phyloP scores from a whole-genome alignment of 1,139 yeast species.

The Blastobotrys arbuscula region DNA sequence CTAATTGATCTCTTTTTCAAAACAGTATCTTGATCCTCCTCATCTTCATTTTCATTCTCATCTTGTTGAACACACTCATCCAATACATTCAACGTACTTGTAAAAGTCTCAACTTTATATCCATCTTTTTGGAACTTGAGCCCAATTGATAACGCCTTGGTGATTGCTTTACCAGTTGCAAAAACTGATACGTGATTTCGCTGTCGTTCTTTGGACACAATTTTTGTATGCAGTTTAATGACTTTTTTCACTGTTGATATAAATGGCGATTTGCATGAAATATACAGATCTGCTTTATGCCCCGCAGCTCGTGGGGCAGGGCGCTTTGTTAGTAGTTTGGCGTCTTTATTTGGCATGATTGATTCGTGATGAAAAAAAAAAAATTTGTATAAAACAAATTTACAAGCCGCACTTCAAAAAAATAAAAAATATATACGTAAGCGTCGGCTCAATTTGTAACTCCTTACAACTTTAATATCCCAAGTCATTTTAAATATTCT shows the following conservation, averaged over 20 bases:
- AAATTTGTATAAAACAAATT: background rate
- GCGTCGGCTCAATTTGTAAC: too few species aligned
- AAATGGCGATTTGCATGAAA: slow-evolving; percentile 30
- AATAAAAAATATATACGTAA: background rate
- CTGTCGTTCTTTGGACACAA: slow-evolving; percentile 12
- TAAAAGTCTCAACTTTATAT: slow-evolving; percentile 22
- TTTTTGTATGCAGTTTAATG: slow-evolving; percentile 18
- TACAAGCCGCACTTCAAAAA: background rate
- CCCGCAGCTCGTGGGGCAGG: slow-evolving; percentile 14
- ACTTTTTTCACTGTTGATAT: slow-evolving; percentile 29
- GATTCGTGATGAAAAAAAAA: too few species aligned
- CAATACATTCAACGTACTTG: slow-evolving; percentile 23
- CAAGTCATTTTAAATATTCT: background rate
- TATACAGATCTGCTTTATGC: slow-evolving; percentile 11
- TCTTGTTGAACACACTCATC: slow-evolving; percentile 20
- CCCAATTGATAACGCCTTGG: slow-evolving; percentile 29
- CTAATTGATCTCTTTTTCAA: slow-evolving; percentile 23
- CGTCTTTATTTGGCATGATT: background rate
- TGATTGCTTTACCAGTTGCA: slow-evolving; percentile 34
- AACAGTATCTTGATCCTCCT: slow-evolving; percentile 15
- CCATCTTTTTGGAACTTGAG: slow-evolving; percentile 27
- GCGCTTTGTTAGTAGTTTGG: slow-evolving; percentile 4
- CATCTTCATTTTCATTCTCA: slow-evolving; percentile 14
- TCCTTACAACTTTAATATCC: too few species aligned
- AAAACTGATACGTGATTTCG: slow-evolving; percentile 24